These are phyloP conservation scores for Dryadomyces quercivorus DNA, from an alignment of 2,329 filamentous ascomycete species.

Conservation along the genomic window DNA sequence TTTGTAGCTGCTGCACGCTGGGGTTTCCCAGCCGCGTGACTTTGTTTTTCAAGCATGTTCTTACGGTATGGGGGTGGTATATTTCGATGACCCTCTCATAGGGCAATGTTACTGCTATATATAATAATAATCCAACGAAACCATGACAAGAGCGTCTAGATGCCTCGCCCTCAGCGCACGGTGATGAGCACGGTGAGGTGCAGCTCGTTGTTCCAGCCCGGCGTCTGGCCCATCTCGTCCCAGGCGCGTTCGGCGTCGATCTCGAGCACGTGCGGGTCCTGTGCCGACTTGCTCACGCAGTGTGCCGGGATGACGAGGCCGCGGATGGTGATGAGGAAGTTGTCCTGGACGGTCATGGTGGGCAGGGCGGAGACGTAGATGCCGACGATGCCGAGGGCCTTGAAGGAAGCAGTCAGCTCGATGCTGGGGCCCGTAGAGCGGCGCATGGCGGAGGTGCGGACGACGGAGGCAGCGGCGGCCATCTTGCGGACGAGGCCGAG, in stretches of 20 bases:
- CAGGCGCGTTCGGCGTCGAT: conserved; percentile 70
- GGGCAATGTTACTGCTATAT: neutral
- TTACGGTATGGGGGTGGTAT: neutral
- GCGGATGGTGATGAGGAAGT: conserved; percentile 65
- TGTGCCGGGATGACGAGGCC: conserved; percentile 55
- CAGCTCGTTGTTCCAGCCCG: conserved; percentile 72
- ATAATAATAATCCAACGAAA: neutral
- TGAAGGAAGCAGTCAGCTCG: conserved; percentile 56
- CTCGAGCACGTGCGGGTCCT: conserved; percentile 51
- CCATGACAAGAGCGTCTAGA: neutral
- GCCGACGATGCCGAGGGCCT: conserved; percentile 66
- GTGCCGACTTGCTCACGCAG: conserved; percentile 46
- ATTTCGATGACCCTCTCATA: neutral
- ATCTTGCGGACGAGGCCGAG: conserved; percentile 79
- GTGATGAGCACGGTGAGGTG: conserved; percentile 50
- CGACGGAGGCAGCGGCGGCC: conserved; percentile 72
- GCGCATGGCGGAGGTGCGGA: conserved; percentile 41
- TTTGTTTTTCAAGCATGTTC: neutral
- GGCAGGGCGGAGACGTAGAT: conserved; percentile 65
- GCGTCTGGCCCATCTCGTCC: conserved; percentile 56
- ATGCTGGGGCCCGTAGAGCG: conserved; percentile 46
- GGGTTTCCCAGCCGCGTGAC: too few relatives aligned
- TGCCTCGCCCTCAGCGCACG: conserved; percentile 16
- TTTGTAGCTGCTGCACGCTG: too few relatives aligned
- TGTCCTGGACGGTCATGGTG: conserved; percentile 42